phyloP scores from a whole-genome alignment of 2,329 filamentous ascomycete species.

The Diplodia sapinea region DNA sequence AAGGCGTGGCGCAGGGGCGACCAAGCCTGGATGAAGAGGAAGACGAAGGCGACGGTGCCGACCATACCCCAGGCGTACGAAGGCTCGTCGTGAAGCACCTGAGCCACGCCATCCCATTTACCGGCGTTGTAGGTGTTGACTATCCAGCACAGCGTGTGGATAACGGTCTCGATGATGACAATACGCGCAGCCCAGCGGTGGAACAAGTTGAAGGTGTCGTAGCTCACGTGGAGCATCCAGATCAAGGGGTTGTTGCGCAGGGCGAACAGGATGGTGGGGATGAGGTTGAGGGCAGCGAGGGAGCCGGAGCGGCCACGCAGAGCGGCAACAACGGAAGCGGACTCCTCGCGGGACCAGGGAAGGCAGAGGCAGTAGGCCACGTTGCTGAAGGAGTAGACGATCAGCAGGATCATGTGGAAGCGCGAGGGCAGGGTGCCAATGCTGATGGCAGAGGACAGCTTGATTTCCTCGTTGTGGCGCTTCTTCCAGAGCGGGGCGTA shows the following conservation, averaged over 20 bases:
- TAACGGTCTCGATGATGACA: slow-evolving; percentile 69
- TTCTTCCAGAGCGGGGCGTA: slow-evolving; percentile 75
- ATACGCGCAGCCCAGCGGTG: slow-evolving; percentile 84
- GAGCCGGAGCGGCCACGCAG: slow-evolving; percentile 85
- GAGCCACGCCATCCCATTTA: slow-evolving; percentile 64
- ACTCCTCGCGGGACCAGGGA: slow-evolving; percentile 59
- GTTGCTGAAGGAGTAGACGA: slow-evolving; percentile 73
- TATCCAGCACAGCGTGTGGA: slow-evolving; percentile 75
- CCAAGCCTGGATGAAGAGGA: slow-evolving; percentile 72
- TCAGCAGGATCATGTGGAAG: slow-evolving; percentile 73
- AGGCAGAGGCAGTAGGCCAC: slow-evolving; percentile 76
- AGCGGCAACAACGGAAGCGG: slow-evolving; percentile 72
- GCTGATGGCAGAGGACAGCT: slow-evolving; percentile 69
- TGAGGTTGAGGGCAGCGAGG: slow-evolving; percentile 85
- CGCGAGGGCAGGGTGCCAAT: slow-evolving; percentile 81
- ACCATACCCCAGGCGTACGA: slow-evolving; percentile 72
- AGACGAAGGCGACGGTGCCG: slow-evolving; percentile 63
- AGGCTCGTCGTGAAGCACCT: slow-evolving; percentile 61
- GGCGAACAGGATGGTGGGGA: slow-evolving; percentile 86
- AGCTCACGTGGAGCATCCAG: slow-evolving; percentile 79
- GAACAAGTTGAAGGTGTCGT: slow-evolving; percentile 93
- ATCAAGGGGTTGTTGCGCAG: slow-evolving; percentile 95
- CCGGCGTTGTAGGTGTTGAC: slow-evolving; percentile 67
- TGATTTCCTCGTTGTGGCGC: slow-evolving; percentile 77
- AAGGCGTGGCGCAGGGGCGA: slow-evolving; percentile 90